These are phyloP conservation scores for Juncus inflexus DNA, from an alignment of 176 grass and related monocot genomes.

Conservation along the genomic window DNA sequence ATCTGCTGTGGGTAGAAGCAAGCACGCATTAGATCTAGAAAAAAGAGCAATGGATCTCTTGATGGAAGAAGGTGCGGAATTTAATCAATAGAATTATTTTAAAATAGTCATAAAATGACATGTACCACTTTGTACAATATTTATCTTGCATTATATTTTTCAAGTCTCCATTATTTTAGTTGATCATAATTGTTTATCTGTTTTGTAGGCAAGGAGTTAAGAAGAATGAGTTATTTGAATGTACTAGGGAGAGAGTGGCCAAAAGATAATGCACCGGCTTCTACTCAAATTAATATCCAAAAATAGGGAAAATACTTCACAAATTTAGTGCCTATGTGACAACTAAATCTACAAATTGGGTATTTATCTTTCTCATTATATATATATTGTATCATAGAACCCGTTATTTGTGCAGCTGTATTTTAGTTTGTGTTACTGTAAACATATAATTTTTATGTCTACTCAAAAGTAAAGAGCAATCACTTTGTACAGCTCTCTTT, in stretches of 20 bases:
- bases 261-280: constrained; percentile 20
- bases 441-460: constrained; percentile 1
- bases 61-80: constrained; percentile 77
- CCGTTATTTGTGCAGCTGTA: constrained; percentile 9
- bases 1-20: constrained; percentile 64
- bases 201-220: constrained; percentile 56
- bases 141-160: not conserved
- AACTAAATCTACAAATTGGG: constrained; percentile 23
- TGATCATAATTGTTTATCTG: constrained; percentile 1
- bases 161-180: not conserved
- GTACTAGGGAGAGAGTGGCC: constrained; percentile 57
- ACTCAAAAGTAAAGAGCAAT: not conserved
- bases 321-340: not conserved
- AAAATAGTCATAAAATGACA: no score
- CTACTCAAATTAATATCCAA: constrained; percentile 9
- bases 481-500: no score
- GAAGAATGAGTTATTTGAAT: constrained; percentile 71
- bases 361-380: not conserved
- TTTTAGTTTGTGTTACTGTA: not conserved
- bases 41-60: constrained; percentile 87
- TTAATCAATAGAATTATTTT: constrained; percentile 1
- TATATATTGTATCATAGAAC: constrained; percentile 8
- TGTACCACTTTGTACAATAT: no score
- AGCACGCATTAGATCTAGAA: constrained; percentile 75
- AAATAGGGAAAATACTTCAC: constrained; percentile 9